Base-by-base conservation (phyloP, 177 flowering plant species). In the Vitis hybrid region DNA sequence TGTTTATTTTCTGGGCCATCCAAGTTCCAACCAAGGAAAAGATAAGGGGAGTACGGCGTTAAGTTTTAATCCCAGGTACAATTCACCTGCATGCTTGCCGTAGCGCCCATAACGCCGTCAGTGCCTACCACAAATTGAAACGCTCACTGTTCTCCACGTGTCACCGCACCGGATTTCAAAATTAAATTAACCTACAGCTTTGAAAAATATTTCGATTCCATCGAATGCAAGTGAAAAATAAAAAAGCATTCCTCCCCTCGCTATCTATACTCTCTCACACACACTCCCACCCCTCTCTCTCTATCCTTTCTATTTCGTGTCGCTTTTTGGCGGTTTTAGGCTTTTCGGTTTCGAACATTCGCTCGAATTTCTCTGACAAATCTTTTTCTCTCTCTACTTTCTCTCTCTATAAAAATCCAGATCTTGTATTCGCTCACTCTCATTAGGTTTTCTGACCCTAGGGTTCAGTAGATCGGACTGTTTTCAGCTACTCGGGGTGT, bases 261-360 rank as follows among this genome's bases (percentile, higher is more conserved):
- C 45, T 49, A 13, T 26, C 22, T 0, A 3, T 11, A 53, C 12
- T 15, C 4, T 16, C 15, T 52, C 39, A 4, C 14, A 16, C 31
- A 53, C 50, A 22, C 56, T 49, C 59, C 61, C 56, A 5, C 18
- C 57, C 10, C 18, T 13, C 57, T 53, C n/a, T 13, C 57, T 13
- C 57, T n/a, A 10, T 13, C 57, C n/a, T 53, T n/a, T 53, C n/a
- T 53, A 51, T 22, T 69, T 68, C 65, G 66, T 64, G 66, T 64
- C 68, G 64, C 74, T 70, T 71, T 74, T 76, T 75, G 70, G 78
- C 72, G 71, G 78, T 66, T 68, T 59, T 64, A 52, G 26, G 65
- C 68, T 51, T 66, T 68, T 68, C 73, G 62, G 51, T 65, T 77
- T 55, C 76, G 69, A 65, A 76, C 79, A 72, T 76, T 65, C 70